phyloP scores from a whole-genome alignment of 108 stramenopile species.

The Cyclotella cryptica region DNA sequence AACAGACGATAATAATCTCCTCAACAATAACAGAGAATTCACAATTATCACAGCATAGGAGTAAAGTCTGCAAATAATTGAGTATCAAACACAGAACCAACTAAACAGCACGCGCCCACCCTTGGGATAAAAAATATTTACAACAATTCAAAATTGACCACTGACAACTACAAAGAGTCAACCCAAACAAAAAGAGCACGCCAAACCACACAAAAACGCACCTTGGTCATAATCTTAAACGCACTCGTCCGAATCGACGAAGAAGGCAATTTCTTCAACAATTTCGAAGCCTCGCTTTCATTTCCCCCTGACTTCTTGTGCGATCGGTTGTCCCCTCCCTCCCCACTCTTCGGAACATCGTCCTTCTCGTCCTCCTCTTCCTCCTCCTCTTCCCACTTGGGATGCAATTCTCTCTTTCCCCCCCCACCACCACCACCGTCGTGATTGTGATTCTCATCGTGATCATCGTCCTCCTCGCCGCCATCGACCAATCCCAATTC shows the following conservation, averaged over 20 bases:
- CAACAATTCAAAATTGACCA: too few relatives aligned
- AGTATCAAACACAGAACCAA: too few relatives aligned
- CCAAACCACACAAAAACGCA: background rate
- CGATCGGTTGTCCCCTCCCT: too few relatives aligned
- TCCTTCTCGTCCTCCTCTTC: background rate
- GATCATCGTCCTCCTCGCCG: background rate
- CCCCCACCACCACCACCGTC: slow-evolving; percentile 4
- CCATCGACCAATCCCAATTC: slow-evolving; percentile 67
- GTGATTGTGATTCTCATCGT: background rate
- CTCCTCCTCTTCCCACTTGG: background rate
- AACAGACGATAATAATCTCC: too few relatives aligned
- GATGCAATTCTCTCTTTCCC: slow-evolving; percentile 3
- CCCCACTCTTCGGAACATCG: background rate
- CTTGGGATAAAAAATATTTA: too few relatives aligned
- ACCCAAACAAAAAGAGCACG: background rate
- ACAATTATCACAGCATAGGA: too few relatives aligned
- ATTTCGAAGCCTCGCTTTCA: slow-evolving; percentile 10
- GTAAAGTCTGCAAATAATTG: too few relatives aligned
- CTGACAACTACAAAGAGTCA: background rate
- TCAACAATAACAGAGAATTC: too few relatives aligned
- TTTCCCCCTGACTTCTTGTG: background rate
- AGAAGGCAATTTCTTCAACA: background rate
- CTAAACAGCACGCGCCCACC: too few relatives aligned
- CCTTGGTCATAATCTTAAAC: slow-evolving; percentile 20
- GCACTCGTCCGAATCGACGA: slow-evolving; percentile 5